phyloP scores from a whole-genome alignment of 805 yeast species.

The Metahyphopichia silvanorum region DNA sequence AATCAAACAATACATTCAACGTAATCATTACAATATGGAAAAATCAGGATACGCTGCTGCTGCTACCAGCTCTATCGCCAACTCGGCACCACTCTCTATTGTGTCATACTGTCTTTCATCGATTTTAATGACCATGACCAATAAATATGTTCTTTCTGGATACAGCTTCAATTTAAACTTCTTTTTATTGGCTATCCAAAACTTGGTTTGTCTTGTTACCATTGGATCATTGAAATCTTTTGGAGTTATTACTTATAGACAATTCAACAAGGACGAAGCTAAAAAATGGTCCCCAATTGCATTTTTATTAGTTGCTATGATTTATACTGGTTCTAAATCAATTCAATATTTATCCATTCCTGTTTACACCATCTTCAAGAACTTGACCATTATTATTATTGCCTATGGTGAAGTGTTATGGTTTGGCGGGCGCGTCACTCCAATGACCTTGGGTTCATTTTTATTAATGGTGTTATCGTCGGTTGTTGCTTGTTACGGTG shows the following conservation, averaged over 20 bases:
- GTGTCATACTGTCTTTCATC: constrained; percentile 88
- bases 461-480: constrained; percentile 91
- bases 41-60: constrained; percentile 21
- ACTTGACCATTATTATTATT: constrained; percentile 91
- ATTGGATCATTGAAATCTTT: constrained; percentile 69
- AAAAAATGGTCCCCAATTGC: constrained; percentile 96
- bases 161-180: constrained; percentile 76
- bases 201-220: constrained; percentile 74
- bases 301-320: constrained; percentile 83
- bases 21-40: constrained; percentile 25
- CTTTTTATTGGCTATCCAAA: constrained; percentile 84
- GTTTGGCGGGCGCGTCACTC: constrained; percentile 90
- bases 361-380: constrained; percentile 96
- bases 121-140: constrained; percentile 95
- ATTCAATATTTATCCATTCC: constrained; percentile 89
- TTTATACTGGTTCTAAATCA: constrained; percentile 94
- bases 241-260: constrained; percentile 82
- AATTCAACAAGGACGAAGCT: constrained; percentile 81
- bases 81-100: constrained; percentile 67
- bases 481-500: constrained; percentile 94
- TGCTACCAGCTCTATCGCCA: constrained; percentile 34
- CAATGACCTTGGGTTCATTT: constrained; percentile 88
- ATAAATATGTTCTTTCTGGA: constrained; percentile 87
- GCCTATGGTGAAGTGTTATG: constrained; percentile 98
- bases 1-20: constrained; percentile 15